Conservation (phyloP, 352 stramenopile species). For the Globisporangium iwayamae region DNA sequence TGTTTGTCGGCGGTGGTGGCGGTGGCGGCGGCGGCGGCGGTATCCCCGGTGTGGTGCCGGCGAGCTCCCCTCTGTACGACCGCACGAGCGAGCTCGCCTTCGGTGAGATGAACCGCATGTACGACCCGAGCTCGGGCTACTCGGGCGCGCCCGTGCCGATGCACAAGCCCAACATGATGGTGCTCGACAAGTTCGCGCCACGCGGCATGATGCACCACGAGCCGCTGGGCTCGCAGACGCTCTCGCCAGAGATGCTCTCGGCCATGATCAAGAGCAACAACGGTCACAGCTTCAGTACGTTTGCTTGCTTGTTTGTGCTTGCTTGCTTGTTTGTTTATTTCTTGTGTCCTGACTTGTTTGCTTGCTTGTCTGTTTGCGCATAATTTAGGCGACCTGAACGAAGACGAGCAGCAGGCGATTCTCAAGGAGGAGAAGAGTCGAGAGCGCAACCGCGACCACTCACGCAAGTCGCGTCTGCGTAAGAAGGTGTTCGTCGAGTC, state of each 20-base stretch:
- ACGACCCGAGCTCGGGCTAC: slow-evolving; percentile 59
- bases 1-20: slow-evolving; percentile 23
- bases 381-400: slow-evolving; percentile 64
- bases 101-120: slow-evolving; percentile 67
- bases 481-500: slow-evolving; percentile 96
- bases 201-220: slow-evolving; percentile 29
- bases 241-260: slow-evolving; percentile 78
- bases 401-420: slow-evolving; percentile 74
- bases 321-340: not conserved
- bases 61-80: slow-evolving; percentile 41
- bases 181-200: slow-evolving; percentile 17
- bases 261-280: slow-evolving; percentile 83
- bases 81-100: slow-evolving; percentile 55
- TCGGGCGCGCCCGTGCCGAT: slow-evolving; percentile 36
- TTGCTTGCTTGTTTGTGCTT: slow-evolving; percentile 1
- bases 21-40: not conserved
- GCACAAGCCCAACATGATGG: slow-evolving; percentile 29
- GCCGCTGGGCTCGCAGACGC: slow-evolving; percentile 64
- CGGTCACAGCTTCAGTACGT: slow-evolving; percentile 44
- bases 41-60: slow-evolving; percentile 19
- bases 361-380: slow-evolving; percentile 8
- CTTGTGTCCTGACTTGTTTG: not conserved
- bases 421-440: slow-evolving; percentile 84
- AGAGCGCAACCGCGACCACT: slow-evolving; percentile 94
- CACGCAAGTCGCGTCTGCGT: slow-evolving; percentile 90